Base-by-base conservation (phyloP, 2,329 filamentous ascomycete genomes). In the Fusarium sarcochroum region DNA sequence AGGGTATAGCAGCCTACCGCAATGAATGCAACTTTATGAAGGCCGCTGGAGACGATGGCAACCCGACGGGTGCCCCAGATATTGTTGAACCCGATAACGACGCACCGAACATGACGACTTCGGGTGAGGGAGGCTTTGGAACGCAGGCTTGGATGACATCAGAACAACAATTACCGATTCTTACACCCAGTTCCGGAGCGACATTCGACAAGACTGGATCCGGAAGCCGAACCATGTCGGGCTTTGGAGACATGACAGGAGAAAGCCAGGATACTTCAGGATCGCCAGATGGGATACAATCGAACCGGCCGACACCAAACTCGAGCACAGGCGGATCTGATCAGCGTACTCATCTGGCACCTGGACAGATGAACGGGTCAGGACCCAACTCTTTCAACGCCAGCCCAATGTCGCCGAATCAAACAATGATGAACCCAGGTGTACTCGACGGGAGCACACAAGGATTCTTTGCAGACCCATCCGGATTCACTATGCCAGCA, bases 221-320 rank as follows among this genome's bases (percentile, higher is more conserved):
- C 23, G 69, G 66, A 14, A 73, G 71, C 38, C 72, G 74, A 7
- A 63, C 68, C 5, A 56, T 80, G 51, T 74, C 71, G 35, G 77
- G 80, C 20, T 86, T 83, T 60, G 80, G 77, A 20, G 83, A 83
- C n/a, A 76, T 76, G 41, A 80, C 77, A 53, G 84, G 82, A n/a
- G 77, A 79, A 17, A 78, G 78, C 21, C 84, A 83, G 51, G 84
- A 85, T 41, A 73, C 83, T 56, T 84, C 83, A 1, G 80, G 78
- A 5, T 87, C 86, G 0, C 82, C 85, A 4, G 85, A 86, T 18
- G 81, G 80, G 21, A 81, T 80, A 8, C 79, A 79, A 47, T 88
- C 87, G 4, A 86, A 82, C 63, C 80, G 85, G n/a, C 86, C 83
- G 21, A 90, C 88, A 13, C 88, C 88, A 5, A 89, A 86, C 70